Evolutionary conservation across 148 eudicot species (phyloP).

Genomic region (Fallopia convolvulus): DNA sequence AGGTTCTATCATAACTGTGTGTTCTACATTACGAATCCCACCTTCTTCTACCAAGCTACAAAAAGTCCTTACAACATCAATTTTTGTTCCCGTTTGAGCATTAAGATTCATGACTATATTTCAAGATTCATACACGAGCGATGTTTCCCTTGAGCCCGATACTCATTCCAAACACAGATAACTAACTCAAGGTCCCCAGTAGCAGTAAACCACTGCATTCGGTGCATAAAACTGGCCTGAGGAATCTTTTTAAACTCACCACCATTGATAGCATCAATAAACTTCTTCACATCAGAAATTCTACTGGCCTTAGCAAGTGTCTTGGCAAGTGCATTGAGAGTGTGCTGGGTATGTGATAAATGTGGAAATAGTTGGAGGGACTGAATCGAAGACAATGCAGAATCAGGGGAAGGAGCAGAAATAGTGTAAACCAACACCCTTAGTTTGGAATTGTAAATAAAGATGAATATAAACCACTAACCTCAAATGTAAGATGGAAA

Average conservation of each 20-base stretch:
- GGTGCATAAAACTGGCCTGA: slow-evolving; percentile 53
- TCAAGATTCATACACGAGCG: slow-evolving; percentile 54
- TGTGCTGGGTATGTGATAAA: slow-evolving; percentile 60
- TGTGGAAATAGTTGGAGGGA: slow-evolving; percentile 45
- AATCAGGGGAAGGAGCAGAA: slow-evolving; percentile 85
- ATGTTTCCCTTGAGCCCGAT: slow-evolving; percentile 32
- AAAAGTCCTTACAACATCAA: slow-evolving; percentile 58
- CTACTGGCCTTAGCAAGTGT: slow-evolving; percentile 62
- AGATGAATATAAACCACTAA: no score
- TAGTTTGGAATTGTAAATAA: no score
- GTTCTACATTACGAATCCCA: slow-evolving; percentile 69
- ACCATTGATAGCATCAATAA: slow-evolving; percentile 55
- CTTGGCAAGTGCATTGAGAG: slow-evolving; percentile 66
- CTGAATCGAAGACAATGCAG: slow-evolving; percentile 63
- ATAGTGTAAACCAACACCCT: neutral
- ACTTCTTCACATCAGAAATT: slow-evolving; percentile 42
- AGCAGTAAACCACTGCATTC: slow-evolving; percentile 57
- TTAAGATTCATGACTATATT: slow-evolving; percentile 66
- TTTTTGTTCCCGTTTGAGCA: slow-evolving; percentile 43
- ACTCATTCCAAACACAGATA: slow-evolving; percentile 54
- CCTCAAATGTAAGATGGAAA: no score
- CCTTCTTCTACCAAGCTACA: slow-evolving; percentile 51
- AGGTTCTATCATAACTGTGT: slow-evolving; percentile 69
- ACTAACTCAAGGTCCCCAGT: slow-evolving; percentile 63
- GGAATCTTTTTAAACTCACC: slow-evolving; percentile 56